Evolutionary conservation across 352 stramenopile genomes (phyloP), one percentile per base, ranked within the genome.

Genomic region (Globisporangium middletonii): DNA sequence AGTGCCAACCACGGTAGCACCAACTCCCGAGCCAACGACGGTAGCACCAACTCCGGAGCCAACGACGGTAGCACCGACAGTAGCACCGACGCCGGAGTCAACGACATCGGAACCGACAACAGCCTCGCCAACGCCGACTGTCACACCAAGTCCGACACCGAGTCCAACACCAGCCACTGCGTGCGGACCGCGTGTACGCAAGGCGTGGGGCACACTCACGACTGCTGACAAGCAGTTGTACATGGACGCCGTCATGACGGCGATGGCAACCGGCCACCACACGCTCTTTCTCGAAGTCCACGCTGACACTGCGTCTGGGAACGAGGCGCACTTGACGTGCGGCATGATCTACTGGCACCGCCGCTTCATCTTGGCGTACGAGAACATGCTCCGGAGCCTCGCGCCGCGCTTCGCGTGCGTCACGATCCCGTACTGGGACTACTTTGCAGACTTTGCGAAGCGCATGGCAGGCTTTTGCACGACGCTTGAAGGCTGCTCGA

Each of bases 361-460:
- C 9, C 75, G 77, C 23, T 88, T 79, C 47, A 53, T 90, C 9
- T 67, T 89, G 45, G 82, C 72, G 42, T 89, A 88, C 64, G 82
- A 92, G 55, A 79, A 76, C 45, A 90, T 90, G 79, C 67, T 92
- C 35, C 82, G 82, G 45, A 85, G 68, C 55, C 68, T 91, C 0
- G 77, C 62, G 13, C 56, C 77, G 0, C 70, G 60, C 19, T 93
- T 75, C 57, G 79, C 75, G 15, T 90, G 78, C 46, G 38, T 93
- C 27, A 91, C 79, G 28, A 69, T 90, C 26, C 81, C 83, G 26
- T 93, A 92, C 65, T 93, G 79, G 79, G 75, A 93, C 66, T 85
- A 84, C 55, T 89, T 85, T 44, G 64, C 76, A 0, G 81, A 89
- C 62, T 89, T 75, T 51, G 80, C 78, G 13, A 77, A 72, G 46